phyloP scores from a whole-genome alignment of 768 basidiomycete species.

The Tulasnella sp. region DNA sequence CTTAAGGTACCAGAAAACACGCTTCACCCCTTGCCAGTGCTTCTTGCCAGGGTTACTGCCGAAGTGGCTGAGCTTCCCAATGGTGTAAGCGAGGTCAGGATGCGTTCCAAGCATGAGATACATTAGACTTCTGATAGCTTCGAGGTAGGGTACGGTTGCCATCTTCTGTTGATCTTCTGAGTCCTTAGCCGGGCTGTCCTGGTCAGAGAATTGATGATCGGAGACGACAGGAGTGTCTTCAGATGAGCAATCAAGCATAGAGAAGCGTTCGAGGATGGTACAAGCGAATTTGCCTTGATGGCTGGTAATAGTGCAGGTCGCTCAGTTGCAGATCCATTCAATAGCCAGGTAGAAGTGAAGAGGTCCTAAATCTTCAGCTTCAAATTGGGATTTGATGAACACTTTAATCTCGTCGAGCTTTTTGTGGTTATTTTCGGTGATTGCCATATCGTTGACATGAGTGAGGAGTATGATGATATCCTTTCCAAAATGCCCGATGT shows the following conservation, averaged over 20 bases:
- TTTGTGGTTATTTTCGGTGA: neutral
- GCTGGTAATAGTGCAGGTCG: neutral
- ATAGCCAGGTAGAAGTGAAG: slow-evolving; percentile 5
- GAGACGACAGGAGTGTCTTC: neutral
- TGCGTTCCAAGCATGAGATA: slow-evolving; percentile 21
- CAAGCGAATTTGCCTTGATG: neutral
- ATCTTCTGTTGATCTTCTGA: neutral
- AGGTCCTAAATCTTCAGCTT: slow-evolving; percentile 9
- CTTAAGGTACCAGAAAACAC: slow-evolving; percentile 38
- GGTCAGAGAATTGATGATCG: neutral
- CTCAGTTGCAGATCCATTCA: neutral
- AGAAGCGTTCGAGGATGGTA: slow-evolving; percentile 11
- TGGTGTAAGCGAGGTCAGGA: slow-evolving; percentile 26
- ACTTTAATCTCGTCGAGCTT: neutral
- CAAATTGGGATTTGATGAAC: neutral
- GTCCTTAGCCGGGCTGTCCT: neutral
- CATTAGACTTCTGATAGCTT: slow-evolving; percentile 20
- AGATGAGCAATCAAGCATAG: neutral
- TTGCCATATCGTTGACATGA: slow-evolving; percentile 16
- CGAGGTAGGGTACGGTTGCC: slow-evolving; percentile 1
- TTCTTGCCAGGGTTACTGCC: slow-evolving; percentile 28
- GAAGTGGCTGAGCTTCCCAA: slow-evolving; percentile 28
- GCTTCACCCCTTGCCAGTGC: slow-evolving; percentile 38
- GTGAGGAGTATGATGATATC: neutral
- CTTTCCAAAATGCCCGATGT: neutral